Base-by-base conservation (phyloP, 345 rosid species). In the Gossypium herbaceum region DNA sequence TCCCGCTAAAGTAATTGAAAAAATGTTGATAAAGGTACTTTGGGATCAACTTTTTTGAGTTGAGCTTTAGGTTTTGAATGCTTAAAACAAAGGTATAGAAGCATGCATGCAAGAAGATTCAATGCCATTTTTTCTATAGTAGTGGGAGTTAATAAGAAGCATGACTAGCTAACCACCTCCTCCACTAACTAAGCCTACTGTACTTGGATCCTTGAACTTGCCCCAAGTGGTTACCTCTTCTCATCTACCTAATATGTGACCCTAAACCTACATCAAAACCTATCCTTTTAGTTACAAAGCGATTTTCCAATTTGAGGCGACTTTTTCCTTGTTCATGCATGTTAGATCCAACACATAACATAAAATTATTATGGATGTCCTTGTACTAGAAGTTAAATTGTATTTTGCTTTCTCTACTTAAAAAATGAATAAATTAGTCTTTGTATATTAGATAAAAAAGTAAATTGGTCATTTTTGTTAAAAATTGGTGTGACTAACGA, bases 141-240 rank as follows among this genome's bases (percentile, higher is more conserved):
- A 50, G 74, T 41, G 76, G 51, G 68, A 71, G 44, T 51, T 57
- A 69, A 25, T 63, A 56, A 47, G 51, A 55, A 39, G 22, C 25
- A 4, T 17, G 79, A 64, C 56, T 45, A 68, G 60, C 77, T 60
- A 76, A 80, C 80, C 75, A 51, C 52, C 63, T 11, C 9, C n/a
- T 59, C 39, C 63, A 81, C 83, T 82, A 71, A 76, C 75, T 73
- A 79, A 73, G 62, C 68, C 82, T 79, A 78, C 82, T 41, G 48
- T 73, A 73, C 63, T 59, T 80, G 87, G 85, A 82, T 86, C 88
- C 79, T 86, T 90, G 89, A 88, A 92, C 86, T 83, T 87, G 92
- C 88, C 90, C 93, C 83, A 78, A 78, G 86, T 61, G 80, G 74
- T 73, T 82, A 58, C 71, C 24, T 25, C 72, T 72, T 75, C 29